A percentile compares a stretch with the other conserved stretches of the same genome.
These are phyloP conservation scores for Blastomyces parvus DNA, from an alignment of 2,329 filamentous ascomycete genomes.

Conservation along the genomic window DNA sequence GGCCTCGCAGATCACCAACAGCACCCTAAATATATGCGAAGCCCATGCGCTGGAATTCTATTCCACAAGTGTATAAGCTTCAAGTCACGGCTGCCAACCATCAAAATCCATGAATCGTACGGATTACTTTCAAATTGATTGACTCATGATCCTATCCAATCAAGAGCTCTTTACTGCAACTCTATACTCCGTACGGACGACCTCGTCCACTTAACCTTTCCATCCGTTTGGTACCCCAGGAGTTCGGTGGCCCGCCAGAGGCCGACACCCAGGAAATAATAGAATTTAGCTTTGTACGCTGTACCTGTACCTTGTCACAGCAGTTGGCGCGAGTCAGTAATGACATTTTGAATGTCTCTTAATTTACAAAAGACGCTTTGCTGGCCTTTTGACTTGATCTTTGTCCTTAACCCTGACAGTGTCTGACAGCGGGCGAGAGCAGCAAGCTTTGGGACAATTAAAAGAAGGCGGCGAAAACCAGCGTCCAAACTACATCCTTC, in stretches of 20 bases:
- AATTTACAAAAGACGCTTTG: neutral
- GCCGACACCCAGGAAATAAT: neutral
- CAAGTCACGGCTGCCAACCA: neutral
- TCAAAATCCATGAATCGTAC: neutral
- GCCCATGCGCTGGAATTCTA: neutral
- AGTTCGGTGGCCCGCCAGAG: neutral
- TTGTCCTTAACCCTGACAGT: neutral
- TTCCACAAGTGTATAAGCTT: neutral
- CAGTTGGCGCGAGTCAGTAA: neutral
- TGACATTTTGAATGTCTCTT: neutral
- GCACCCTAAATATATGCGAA: neutral
- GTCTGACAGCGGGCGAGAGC: neutral
- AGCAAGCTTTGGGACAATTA: neutral
- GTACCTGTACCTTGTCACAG: too few relatives aligned
- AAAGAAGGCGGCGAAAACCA: neutral
- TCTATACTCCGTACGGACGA: neutral
- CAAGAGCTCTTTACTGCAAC: neutral
- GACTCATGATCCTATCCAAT: neutral
- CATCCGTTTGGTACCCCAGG: conserved; percentile 4
- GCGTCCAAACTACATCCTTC: neutral
- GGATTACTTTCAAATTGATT: neutral
- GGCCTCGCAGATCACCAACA: neutral
- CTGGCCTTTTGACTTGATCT: neutral
- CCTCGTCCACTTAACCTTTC: neutral
- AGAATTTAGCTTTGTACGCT: neutral